Evolutionary conservation across 192 early-diverging fungal genomes (phyloP).

Genomic region (Backusella morwellensis): DNA sequence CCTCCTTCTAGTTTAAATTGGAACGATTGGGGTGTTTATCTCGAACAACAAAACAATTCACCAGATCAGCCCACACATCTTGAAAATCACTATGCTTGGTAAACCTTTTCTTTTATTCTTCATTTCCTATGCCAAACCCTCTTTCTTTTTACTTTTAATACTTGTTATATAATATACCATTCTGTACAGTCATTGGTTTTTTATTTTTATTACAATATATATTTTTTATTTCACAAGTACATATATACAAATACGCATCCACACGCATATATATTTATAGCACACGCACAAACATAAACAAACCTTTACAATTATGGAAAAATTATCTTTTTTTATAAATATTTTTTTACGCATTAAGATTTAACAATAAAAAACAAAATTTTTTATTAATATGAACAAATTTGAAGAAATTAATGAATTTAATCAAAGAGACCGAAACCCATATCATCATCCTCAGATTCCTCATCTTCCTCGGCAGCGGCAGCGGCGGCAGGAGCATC

Average conservation of each 20-base stretch:
- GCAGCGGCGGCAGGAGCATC: conserved; percentile 6
- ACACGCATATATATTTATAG: not conserved
- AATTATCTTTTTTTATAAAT: not conserved
- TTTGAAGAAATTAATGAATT: not conserved
- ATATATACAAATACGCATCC: not conserved
- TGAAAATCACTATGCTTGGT: not conserved
- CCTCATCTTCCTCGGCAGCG: conserved; percentile 10
- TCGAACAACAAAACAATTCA: conserved; percentile 22
- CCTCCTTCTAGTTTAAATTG: conserved; percentile 26
- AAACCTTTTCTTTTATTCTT: not conserved
- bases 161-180: not conserved
- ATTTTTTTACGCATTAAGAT: not conserved
- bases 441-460: conserved; percentile 26
- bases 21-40: conserved; percentile 26
- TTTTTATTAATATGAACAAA: not conserved
- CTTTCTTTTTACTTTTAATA: not conserved
- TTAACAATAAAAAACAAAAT: not conserved
- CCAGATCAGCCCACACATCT: not conserved
- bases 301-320: not conserved
- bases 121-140: not conserved
- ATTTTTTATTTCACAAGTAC: not conserved
- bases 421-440: conserved; percentile 36
- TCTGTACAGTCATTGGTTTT: not conserved
- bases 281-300: not conserved
- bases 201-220: not conserved